Evolutionary conservation across 805 yeast species (phyloP).

Genomic region (Ogataea henricii): DNA sequence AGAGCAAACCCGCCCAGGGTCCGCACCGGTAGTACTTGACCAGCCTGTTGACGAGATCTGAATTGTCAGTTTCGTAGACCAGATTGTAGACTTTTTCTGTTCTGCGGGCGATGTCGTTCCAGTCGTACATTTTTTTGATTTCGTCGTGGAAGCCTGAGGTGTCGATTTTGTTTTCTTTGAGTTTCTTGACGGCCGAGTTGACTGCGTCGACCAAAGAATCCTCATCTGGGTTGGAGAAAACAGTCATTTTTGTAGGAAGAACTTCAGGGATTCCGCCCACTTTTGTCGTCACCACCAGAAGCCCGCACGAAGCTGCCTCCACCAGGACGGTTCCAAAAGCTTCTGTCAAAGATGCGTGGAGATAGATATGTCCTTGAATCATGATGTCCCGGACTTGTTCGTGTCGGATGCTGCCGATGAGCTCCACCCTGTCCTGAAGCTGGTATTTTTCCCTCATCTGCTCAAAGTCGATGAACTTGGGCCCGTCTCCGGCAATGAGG

Average conservation of each 20-base stretch:
- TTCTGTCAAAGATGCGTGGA: conserved; percentile 93
- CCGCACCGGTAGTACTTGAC: conserved; percentile 70
- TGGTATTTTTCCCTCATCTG: conserved; percentile 90
- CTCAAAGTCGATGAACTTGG: conserved; percentile 88
- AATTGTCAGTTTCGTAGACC: conserved; percentile 24
- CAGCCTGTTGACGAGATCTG: conserved; percentile 56
- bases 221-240: conserved; percentile 86
- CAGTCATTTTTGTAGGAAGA: conserved; percentile 88
- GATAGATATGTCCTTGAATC: conserved; percentile 89
- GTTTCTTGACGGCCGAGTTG: conserved; percentile 62
- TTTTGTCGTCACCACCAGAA: conserved; percentile 88
- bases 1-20: conserved; percentile 83
- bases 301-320: conserved; percentile 96
- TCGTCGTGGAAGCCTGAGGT: conserved; percentile 77
- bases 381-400: conserved; percentile 91
- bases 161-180: conserved; percentile 61
- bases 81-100: conserved; percentile 80
- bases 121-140: conserved; percentile 81
- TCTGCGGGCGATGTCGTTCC: conserved; percentile 85
- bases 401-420: conserved; percentile 86
- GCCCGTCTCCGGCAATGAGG: conserved; percentile 95
- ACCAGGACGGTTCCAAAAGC: conserved; percentile 97
- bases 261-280: conserved; percentile 99
- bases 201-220: conserved; percentile 76
- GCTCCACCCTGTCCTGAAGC: conserved; percentile 82